Base-by-base conservation (phyloP, 371 early-diverging fungal species). In the Mortierella sp. region DNA sequence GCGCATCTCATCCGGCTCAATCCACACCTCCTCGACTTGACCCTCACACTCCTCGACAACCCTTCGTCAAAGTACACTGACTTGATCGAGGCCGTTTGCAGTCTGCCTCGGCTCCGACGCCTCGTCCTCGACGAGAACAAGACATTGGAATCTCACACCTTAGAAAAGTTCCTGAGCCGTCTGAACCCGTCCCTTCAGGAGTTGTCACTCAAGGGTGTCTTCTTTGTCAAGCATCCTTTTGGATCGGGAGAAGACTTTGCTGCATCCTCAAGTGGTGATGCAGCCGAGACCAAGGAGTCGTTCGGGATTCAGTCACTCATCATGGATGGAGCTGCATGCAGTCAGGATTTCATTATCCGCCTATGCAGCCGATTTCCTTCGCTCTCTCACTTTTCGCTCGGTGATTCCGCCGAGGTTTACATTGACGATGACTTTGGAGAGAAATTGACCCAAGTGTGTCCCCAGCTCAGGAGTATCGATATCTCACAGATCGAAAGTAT, bases 1-100 rank as follows among this genome's bases (percentile, higher is more conserved):
- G 74, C 44, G n/a, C 83, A 70, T 1, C 74, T 83, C 44, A 31
- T 83, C 43, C 77, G 59, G 14, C 83, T 80, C 59, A 83, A 83
- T 69, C 83, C 75, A 13, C 54, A 77, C 1, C 55, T 83, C 24
- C 64, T 57, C 24, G 61, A 79, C n/a, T 71, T 83, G 64, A 67
- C 77, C 0, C 59, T 79, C 50, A 53, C 69, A 19, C 53, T 83
- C 69, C 48, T 71, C 14, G 79, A 79, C 37, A 61, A 77, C 28
- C 48, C 50, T 13, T 67, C 80, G 3, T 77, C 80, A 2, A 37
- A 51, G 0, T 83, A 69, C 72, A 9, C 55, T 5, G 74, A 71
- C 0, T 70, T 83, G 37, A 13, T 77, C 19, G 59, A 73, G 5
- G 77, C 83, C 9, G 55, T 80, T 13, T 54, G 78, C 13, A 72